Evolutionary conservation across 2,329 filamentous ascomycete species (phyloP).

Genomic region (Xylaria sp.): DNA sequence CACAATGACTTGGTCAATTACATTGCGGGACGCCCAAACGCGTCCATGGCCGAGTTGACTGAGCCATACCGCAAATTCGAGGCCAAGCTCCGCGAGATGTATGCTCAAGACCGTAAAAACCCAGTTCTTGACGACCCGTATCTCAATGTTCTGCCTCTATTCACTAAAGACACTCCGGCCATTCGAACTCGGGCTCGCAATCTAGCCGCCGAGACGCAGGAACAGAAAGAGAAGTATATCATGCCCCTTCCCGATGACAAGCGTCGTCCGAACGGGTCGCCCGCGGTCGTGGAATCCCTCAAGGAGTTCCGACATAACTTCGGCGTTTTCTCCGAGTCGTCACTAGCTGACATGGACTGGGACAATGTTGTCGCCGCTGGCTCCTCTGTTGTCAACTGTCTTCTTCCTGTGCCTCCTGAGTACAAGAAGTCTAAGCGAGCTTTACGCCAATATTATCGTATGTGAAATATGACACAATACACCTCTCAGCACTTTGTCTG

Average conservation of each 20-base stretch:
- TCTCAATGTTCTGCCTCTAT: conserved; percentile 71
- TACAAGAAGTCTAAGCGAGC: conserved; percentile 67
- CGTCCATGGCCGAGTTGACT: conserved; percentile 62
- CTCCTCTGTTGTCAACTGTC: conserved; percentile 78
- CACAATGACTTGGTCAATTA: conserved; percentile 56
- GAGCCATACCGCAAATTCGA: conserved; percentile 73
- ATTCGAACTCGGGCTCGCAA: conserved; percentile 69
- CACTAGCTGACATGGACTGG: conserved; percentile 79
- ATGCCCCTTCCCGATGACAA: conserved; percentile 68
- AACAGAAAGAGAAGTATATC: conserved; percentile 69
- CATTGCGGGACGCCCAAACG: conserved; percentile 59
- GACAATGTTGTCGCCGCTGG: conserved; percentile 81
- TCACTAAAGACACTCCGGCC: conserved; percentile 58
- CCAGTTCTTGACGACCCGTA: conserved; percentile 60
- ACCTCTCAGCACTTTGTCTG: too few species aligned
- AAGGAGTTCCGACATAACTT: conserved; percentile 81
- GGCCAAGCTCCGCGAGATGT: conserved; percentile 67
- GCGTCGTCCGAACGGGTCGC: conserved; percentile 66
- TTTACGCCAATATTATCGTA: conserved; percentile 77
- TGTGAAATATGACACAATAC: conserved; percentile 50
- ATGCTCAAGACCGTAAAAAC: conserved; percentile 70
- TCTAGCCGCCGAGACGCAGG: conserved; percentile 60
- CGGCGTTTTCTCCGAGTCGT: conserved; percentile 79
- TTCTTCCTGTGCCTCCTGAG: conserved; percentile 71
- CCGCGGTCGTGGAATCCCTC: conserved; percentile 70